Percentiles rank a stretch among this genome's conserved stretches.
Evolutionary conservation across 2,329 filamentous ascomycete species (phyloP).

Genomic region (Drechslerella dactyloides): DNA sequence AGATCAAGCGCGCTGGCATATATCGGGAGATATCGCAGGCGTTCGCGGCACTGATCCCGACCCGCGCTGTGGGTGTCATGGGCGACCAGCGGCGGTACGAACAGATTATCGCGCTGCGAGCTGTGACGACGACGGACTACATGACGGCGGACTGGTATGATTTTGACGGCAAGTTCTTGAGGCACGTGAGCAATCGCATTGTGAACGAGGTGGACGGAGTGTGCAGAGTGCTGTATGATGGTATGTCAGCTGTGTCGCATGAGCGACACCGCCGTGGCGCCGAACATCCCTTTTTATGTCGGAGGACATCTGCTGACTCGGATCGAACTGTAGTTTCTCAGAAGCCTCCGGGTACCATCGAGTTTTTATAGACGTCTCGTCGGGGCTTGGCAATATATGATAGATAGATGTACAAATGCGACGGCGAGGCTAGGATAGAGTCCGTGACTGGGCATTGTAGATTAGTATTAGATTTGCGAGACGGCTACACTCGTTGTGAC

Average conservation of each 20-base stretch:
- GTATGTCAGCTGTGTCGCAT: constrained; percentile 61
- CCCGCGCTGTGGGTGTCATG: constrained; percentile 71
- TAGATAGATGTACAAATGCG: constrained; percentile 28
- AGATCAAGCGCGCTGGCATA: constrained; percentile 74
- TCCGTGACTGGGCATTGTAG: background rate
- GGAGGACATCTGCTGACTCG: constrained; percentile 25
- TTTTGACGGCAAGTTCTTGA: constrained; percentile 70
- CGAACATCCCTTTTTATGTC: constrained; percentile 15
- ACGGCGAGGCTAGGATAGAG: no score
- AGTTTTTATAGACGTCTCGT: constrained; percentile 67
- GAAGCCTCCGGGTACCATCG: constrained; percentile 75
- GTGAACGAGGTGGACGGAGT: constrained; percentile 78
- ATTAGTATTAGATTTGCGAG: no score
- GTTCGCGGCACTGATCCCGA: constrained; percentile 71
- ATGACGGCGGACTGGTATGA: constrained; percentile 77
- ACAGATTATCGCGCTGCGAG: constrained; percentile 68
- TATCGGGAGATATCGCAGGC: constrained; percentile 76
- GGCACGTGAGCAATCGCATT: constrained; percentile 70
- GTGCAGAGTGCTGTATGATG: constrained; percentile 73
- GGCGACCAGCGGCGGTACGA: constrained; percentile 73
- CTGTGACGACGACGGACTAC: constrained; percentile 69
- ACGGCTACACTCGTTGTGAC: no score
- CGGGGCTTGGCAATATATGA: constrained; percentile 6
- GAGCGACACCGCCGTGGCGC: background rate
- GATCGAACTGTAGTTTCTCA: constrained; percentile 62